A percentile compares a stretch with the other conserved stretches of the same genome.
phyloP scores from a whole-genome alignment of 179 eudicot species.

The Spergularia azorica region DNA sequence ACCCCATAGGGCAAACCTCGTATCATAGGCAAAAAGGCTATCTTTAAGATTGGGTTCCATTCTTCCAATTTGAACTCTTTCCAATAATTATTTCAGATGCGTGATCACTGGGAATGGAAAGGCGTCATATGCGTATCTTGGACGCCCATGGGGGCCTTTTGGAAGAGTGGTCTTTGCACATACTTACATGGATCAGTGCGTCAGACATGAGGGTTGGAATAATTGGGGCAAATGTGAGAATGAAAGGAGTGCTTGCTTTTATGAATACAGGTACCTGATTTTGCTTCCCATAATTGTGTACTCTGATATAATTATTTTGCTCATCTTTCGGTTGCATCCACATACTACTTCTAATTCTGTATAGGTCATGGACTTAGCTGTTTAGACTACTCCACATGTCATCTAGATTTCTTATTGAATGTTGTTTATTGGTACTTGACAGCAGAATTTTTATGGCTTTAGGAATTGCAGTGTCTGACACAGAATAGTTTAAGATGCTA shows the following conservation, averaged over 20 bases:
- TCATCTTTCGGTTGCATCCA: too few species aligned
- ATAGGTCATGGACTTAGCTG: not conserved
- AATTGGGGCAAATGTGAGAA: slow-evolving; percentile 95
- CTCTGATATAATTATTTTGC: too few species aligned
- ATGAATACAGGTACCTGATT: slow-evolving; percentile 73
- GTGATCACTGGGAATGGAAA: slow-evolving; percentile 89
- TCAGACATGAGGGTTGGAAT: slow-evolving; percentile 79
- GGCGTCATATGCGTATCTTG: slow-evolving; percentile 66
- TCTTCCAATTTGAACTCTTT: not conserved
- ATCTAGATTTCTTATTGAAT: not conserved
- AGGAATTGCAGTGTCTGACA: not conserved
- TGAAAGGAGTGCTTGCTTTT: slow-evolving; percentile 96
- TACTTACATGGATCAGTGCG: slow-evolving; percentile 75
- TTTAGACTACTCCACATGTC: not conserved
- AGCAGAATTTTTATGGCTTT: not conserved
- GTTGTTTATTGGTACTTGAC: not conserved
- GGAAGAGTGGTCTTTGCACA: slow-evolving; percentile 85
- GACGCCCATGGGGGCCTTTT: slow-evolving; percentile 98
- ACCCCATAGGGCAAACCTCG: not conserved
- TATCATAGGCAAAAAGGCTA: not conserved
- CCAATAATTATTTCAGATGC: slow-evolving; percentile 52
- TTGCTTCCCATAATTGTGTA: not conserved
- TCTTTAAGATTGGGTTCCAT: not conserved
- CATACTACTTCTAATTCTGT: not conserved
- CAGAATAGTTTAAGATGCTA: not conserved